A percentile compares a stretch with the other conserved stretches of the same genome.
Conservation (phyloP, 495 filamentous ascomycete genomes). For the Astrothelium macrocarpum region DNA sequence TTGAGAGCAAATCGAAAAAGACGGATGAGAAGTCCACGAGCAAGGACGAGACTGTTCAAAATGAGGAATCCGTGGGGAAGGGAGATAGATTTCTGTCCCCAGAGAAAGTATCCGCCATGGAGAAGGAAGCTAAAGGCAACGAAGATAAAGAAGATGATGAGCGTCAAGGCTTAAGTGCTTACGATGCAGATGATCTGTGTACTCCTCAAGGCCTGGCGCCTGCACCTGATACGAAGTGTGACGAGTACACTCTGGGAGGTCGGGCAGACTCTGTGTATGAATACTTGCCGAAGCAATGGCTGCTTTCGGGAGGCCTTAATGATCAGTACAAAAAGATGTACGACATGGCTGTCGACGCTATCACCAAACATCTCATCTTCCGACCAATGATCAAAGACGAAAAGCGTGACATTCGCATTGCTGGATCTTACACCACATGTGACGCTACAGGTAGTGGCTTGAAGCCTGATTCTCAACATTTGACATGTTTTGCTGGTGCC, state of each 20-base stretch:
- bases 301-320: slow-evolving; percentile 72
- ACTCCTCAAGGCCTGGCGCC: slow-evolving; percentile 27
- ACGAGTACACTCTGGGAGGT: slow-evolving; percentile 66
- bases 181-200: slow-evolving; percentile 17
- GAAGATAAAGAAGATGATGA: neutral
- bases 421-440: slow-evolving; percentile 35
- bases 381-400: slow-evolving; percentile 67
- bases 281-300: slow-evolving; percentile 77
- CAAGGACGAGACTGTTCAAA: neutral
- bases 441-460: slow-evolving; percentile 1
- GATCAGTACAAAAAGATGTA: slow-evolving; percentile 80
- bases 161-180: neutral
- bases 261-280: slow-evolving; percentile 89
- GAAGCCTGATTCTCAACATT: slow-evolving; percentile 53
- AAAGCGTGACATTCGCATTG: slow-evolving; percentile 66
- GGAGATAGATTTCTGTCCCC: neutral
- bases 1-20: neutral
- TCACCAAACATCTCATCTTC: slow-evolving; percentile 70
- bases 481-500: slow-evolving; percentile 84
- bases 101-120: neutral
- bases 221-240: slow-evolving; percentile 13
- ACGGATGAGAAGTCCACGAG: neutral
- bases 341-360: slow-evolving; percentile 55
- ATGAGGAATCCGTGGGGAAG: neutral
- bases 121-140: neutral